Evolutionary conservation across 129 eudicot genomes (phyloP).

Genomic region (Flaveria brownii): DNA sequence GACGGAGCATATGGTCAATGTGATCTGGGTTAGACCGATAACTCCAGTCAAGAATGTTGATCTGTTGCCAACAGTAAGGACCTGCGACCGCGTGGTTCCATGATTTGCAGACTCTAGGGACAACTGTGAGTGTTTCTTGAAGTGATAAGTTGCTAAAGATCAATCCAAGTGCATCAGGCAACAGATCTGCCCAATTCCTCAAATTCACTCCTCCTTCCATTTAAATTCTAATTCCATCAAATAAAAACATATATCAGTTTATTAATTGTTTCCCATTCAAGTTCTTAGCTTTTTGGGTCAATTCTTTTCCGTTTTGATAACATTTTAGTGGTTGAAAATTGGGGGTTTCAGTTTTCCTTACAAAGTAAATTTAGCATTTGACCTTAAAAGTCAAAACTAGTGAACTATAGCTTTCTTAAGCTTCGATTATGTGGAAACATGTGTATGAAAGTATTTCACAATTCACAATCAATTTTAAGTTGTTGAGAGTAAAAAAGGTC

Average conservation of each 20-base stretch:
- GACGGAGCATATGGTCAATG: slow-evolving; percentile 61
- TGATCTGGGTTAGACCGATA: slow-evolving; percentile 34
- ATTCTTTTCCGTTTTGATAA: not conserved
- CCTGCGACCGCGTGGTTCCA: slow-evolving; percentile 63
- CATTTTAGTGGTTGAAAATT: not conserved
- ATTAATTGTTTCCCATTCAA: slow-evolving; percentile 12
- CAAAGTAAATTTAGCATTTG: slow-evolving; percentile 10
- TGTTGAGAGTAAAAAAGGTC: slow-evolving; percentile 20
- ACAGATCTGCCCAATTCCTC: slow-evolving; percentile 48
- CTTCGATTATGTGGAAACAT: slow-evolving; percentile 13
- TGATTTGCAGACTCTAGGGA: slow-evolving; percentile 74
- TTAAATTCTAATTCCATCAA: not conserved
- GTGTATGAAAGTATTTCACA: slow-evolving; percentile 8
- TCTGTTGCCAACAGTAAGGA: slow-evolving; percentile 81
- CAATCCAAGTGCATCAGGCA: slow-evolving; percentile 76
- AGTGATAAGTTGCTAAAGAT: slow-evolving; percentile 60
- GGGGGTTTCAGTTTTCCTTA: not conserved
- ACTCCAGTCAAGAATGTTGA: slow-evolving; percentile 76
- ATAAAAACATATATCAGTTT: not conserved
- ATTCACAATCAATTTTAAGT: slow-evolving; percentile 10
- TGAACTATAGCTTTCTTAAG: slow-evolving; percentile 5
- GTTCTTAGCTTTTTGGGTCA: slow-evolving; percentile 17
- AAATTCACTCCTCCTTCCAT: slow-evolving; percentile 50
- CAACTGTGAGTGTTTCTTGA: slow-evolving; percentile 53
- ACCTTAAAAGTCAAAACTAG: slow-evolving; percentile 21